These are phyloP conservation scores for Debaryomyces maramus DNA, from an alignment of 805 yeast species.

Conservation along the genomic window DNA sequence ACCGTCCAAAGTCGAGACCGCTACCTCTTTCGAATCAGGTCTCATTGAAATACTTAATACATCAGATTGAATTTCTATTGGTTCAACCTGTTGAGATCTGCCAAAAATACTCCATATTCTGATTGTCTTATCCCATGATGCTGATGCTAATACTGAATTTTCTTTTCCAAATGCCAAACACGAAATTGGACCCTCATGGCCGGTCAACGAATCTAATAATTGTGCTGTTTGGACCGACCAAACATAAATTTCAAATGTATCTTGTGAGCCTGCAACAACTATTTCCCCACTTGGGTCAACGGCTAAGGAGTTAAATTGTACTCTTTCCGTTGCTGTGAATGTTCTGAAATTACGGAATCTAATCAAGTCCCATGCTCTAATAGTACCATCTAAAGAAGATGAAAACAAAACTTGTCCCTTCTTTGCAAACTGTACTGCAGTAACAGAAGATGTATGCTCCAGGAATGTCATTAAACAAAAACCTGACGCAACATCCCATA, in stretches of 20 bases:
- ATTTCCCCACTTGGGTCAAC: conserved; percentile 98
- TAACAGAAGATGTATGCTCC: conserved; percentile 87
- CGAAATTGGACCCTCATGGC: conserved; percentile 95
- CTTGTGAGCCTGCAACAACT: conserved; percentile 91
- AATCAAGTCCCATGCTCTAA: conserved; percentile 94
- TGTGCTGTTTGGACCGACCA: conserved; percentile 98
- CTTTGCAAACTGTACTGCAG: conserved; percentile 83
- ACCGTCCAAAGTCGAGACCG: conserved; percentile 87
- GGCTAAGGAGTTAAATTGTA: conserved; percentile 85
- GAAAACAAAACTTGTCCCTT: conserved; percentile 90
- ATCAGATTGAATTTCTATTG: conserved; percentile 81
- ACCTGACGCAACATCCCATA: conserved; percentile 93
- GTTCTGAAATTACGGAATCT: conserved; percentile 93
- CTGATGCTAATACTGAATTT: conserved; percentile 75
- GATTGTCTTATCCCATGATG: conserved; percentile 95
- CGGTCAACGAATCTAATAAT: conserved; percentile 79
- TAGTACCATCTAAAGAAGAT: conserved; percentile 92
- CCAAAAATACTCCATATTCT: conserved; percentile 92
- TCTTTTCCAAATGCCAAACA: conserved; percentile 82
- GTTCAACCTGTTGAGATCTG: conserved; percentile 85
- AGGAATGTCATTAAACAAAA: conserved; percentile 89
- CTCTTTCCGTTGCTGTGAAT: conserved; percentile 84
- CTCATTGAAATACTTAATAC: conserved; percentile 80
- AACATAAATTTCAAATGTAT: conserved; percentile 85
- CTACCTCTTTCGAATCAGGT: conserved; percentile 90